Evolutionary conservation across 2,329 filamentous ascomycete genomes (phyloP), one percentile per base, ranked within the genome.

Genomic region (Calonectria leucothoes): DNA sequence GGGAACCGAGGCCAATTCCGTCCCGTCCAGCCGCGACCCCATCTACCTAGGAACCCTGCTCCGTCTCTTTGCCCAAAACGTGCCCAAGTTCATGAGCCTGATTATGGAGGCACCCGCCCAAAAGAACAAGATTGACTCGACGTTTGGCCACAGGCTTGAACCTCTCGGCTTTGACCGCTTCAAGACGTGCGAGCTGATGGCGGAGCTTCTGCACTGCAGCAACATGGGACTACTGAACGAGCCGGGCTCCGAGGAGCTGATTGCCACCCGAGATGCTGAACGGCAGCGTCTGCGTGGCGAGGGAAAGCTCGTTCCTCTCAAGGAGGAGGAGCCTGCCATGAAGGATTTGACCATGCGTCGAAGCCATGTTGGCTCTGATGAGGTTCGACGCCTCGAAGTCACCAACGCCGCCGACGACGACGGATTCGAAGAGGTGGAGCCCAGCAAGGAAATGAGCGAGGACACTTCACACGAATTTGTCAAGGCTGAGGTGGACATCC

Each of bases 141-240:
- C 97, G 0, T 99, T 98, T 87, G 96, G 96, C 66, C 91, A 93
- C 57, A 94, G 94, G 83, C 96, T 99, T 66, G 95, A 98, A 84
- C 96, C 97, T 5, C 89, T 99, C 12, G 97, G 97, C 3, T 99
- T 99, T 82, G 97, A 99, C 84, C 91, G 97, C 25, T 99, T 99
- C 88, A 99, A 99, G 88, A 98, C 97, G 0, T 99, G 97, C 84
- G 97, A 99, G 85, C 89, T 99, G 73, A 98, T 99, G 97, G 97
- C 97, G 1, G 97, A 99, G 84, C 88, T 99, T 55, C 87, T 99
- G 48, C 97, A 99, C 84, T 99, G 97, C 85, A 98, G 96, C 83
- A 99, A 99, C 83, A 99, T 99, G 97, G 96, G 94, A 7, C 88
- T 99, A 42, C 87, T 99, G 77, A 99, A 99, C 82, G 96, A 98